Evolutionary conservation across 495 filamentous ascomycete genomes (phyloP).

Genomic region (Podospora pseudoanserina): DNA sequence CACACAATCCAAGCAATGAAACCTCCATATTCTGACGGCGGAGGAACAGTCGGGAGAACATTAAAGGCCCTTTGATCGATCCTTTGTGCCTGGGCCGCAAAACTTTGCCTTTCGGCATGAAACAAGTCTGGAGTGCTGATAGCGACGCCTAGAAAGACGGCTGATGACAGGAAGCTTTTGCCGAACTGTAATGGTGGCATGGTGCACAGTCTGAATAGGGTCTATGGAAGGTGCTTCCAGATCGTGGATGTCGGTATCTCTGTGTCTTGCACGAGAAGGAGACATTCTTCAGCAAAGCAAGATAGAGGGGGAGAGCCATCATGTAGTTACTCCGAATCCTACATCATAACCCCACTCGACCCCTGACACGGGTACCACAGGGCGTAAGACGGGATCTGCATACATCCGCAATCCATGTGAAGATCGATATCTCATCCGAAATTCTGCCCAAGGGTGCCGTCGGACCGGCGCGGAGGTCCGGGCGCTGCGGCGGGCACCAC

Average conservation of each 20-base stretch:
- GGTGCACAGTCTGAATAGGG: background rate
- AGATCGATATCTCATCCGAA: background rate
- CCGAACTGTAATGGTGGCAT: background rate
- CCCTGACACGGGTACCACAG: background rate
- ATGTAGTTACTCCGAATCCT: background rate
- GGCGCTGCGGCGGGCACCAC: background rate
- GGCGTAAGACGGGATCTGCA: background rate
- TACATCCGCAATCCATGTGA: background rate
- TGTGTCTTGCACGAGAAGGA: background rate
- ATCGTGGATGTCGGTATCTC: background rate
- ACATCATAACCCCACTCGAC: background rate
- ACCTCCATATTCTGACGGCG: constrained; percentile 26
- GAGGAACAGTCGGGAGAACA: constrained; percentile 31
- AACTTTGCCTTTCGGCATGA: background rate
- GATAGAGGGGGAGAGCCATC: background rate
- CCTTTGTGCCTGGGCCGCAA: constrained; percentile 42
- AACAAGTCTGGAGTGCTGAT: background rate
- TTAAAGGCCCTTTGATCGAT: constrained; percentile 44
- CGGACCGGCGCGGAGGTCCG: background rate
- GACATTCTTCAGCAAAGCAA: background rate
- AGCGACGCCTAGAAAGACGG: background rate
- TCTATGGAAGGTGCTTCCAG: background rate
- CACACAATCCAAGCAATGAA: constrained; percentile 25
- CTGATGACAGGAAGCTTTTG: background rate
- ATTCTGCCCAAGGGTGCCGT: background rate